Evolutionary conservation across 257 asterid species (phyloP), one percentile per base, ranked within the genome.

Genomic region (Penstemon eatonii): DNA sequence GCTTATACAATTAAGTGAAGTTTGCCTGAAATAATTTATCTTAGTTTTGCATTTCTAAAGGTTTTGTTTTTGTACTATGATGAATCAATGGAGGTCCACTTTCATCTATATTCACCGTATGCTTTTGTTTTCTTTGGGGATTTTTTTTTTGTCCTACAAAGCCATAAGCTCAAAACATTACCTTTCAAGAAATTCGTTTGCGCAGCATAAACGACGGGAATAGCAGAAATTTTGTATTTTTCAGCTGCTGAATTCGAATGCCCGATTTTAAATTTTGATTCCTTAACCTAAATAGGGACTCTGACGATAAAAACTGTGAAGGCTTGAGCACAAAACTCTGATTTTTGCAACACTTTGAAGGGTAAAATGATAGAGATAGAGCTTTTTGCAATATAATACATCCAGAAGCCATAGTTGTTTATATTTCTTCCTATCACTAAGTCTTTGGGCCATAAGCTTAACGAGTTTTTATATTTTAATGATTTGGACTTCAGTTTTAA

Each of bases 181-280:
- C 96, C 96, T 84, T 60, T 82, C 2, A 85, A 56, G 71, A 89
- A 69, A 82, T 79, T 85, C 74, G 85, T 84, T 54, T 85, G 93
- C 8, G 75, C 78, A 55, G 95, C 90, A 64, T 59, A 78, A 43
- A 81, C 61, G 10, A 63, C 37, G 7, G 86, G 84, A 36, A 45
- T 66, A 37, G 74, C 33, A 44, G 53, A 76, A 73, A 15, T 15
- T 15, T 15, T 15, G 18, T 0, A 15, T 15, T 15, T 15, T 15
- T 15, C 18, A 66, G 73, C 65, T 52, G 76, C 66, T 53, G 77
- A 73, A 76, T 53, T 49, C 49, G 75, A 45, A 71, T 13, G 42
- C 73, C 63, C n/a, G n/a, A n/a, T n/a, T n/a, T n/a, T n/a, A n/a
- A n/a, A n/a, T n/a, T n/a, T 73, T 56, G 86, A 53, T 71, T 67